These are phyloP conservation scores for Penicillium simplicissimum DNA, from an alignment of 495 filamentous ascomycete genomes.

Conservation along the genomic window DNA sequence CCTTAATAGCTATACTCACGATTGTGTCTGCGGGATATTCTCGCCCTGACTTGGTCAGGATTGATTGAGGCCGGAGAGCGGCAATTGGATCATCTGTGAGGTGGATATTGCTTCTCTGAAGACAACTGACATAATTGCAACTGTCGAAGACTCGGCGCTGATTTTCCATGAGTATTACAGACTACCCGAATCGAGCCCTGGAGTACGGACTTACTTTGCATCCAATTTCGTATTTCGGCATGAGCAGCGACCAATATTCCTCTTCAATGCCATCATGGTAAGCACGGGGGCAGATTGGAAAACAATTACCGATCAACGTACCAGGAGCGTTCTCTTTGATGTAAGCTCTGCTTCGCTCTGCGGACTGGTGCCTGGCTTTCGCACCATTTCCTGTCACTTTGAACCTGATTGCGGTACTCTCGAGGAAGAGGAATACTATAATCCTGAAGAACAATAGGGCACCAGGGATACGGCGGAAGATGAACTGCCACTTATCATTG, in stretches of 20 bases:
- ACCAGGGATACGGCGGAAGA: conserved; percentile 6
- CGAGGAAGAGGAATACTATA: conserved; percentile 2
- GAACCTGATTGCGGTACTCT: neutral
- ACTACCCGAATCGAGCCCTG: no score
- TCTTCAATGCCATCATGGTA: no score
- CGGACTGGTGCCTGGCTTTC: neutral
- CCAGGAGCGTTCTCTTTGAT: neutral
- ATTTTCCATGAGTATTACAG: no score
- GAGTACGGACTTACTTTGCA: no score
- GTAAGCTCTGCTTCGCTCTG: neutral
- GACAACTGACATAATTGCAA: conserved; percentile 11
- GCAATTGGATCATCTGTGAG: conserved; percentile 19
- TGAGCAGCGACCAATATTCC: conserved; percentile 7
- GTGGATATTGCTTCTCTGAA: conserved; percentile 16
- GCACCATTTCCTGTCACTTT: neutral
- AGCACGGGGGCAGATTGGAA: no score
- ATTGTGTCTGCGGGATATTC: conserved; percentile 17
- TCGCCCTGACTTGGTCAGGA: conserved; percentile 17
- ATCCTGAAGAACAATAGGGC: neutral
- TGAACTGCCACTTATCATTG: neutral
- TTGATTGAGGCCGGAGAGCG: conserved; percentile 5
- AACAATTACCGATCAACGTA: no score
- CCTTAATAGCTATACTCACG: no score
- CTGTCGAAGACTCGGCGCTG: conserved; percentile 22
- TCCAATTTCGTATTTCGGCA: conserved; percentile 7